These are phyloP conservation scores for Talaromyces stipitatus DNA, from an alignment of 495 filamentous ascomycete species.

Conservation along the genomic window DNA sequence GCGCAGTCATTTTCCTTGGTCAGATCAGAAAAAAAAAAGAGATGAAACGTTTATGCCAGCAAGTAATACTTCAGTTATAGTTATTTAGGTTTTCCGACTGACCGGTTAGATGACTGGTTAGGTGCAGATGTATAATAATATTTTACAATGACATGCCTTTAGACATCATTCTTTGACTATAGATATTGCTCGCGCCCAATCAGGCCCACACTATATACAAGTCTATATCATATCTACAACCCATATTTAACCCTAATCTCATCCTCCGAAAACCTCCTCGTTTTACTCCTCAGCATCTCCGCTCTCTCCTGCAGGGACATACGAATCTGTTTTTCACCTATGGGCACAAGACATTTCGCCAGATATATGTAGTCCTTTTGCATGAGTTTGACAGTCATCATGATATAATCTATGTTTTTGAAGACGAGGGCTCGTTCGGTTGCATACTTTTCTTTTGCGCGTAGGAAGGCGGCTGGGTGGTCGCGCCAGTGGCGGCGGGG, in stretches of 20 bases:
- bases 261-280: constrained; percentile 49
- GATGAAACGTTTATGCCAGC: neutral
- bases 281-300: constrained; percentile 55
- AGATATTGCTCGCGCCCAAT: too few relatives aligned
- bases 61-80: too few relatives aligned
- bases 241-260: constrained; percentile 38
- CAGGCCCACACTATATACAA: too few relatives aligned
- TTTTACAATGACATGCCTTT: neutral
- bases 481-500: constrained; percentile 68
- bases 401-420: constrained; percentile 63
- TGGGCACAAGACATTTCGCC: constrained; percentile 58
- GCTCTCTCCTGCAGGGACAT: constrained; percentile 53
- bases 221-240: neutral
- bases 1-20: too few relatives aligned
- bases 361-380: constrained; percentile 56
- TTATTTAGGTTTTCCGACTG: neutral
- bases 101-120: neutral
- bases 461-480: constrained; percentile 59
- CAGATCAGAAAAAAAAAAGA: neutral
- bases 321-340: constrained; percentile 51
- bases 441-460: constrained; percentile 51
- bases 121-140: neutral
- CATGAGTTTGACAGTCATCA: constrained; percentile 54
- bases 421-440: constrained; percentile 58
- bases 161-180: neutral